A percentile compares a stretch with the other conserved stretches of the same genome.
Evolutionary conservation across 2,329 filamentous ascomycete species (phyloP).

Genomic region (Neopestalotiopsis sp.): DNA sequence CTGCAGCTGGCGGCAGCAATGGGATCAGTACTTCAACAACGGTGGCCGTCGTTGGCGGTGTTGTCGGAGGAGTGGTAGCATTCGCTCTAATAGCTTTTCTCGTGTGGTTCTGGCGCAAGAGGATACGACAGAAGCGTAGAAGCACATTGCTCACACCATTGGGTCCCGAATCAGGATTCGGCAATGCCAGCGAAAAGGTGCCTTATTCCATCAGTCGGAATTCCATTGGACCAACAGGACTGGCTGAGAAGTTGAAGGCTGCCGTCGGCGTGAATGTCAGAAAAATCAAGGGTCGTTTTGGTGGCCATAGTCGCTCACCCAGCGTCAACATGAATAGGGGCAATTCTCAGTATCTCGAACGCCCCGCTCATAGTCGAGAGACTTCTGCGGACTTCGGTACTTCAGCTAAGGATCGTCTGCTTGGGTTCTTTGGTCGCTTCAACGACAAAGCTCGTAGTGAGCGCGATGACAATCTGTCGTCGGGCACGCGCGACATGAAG

Average conservation of each 20-base stretch:
- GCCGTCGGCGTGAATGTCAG: conserved; percentile 43
- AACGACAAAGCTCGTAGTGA: conserved; percentile 38
- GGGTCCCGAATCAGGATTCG: conserved; percentile 21
- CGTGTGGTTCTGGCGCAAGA: conserved; percentile 57
- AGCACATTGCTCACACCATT: conserved; percentile 57
- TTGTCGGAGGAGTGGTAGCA: conserved; percentile 55
- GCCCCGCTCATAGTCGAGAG: conserved; percentile 43
- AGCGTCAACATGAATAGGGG: conserved; percentile 58
- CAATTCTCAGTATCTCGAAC: conserved; percentile 56
- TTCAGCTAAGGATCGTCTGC: conserved; percentile 44
- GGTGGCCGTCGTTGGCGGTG: conserved; percentile 55
- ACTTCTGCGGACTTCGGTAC: conserved; percentile 36
- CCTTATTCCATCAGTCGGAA: conserved; percentile 49
- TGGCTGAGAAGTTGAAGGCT: conserved; percentile 47
- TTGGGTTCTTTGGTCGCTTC: conserved; percentile 53
- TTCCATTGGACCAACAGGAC: conserved; percentile 56
- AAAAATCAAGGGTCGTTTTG: conserved; percentile 41
- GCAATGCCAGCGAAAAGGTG: conserved; percentile 36
- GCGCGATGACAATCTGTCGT: conserved; percentile 31
- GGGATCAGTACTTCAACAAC: conserved; percentile 40
- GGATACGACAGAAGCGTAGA: conserved; percentile 46
- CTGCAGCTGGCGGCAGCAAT: conserved; percentile 30
- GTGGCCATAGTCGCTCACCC: conserved; percentile 40
- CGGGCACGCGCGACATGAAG: conserved; percentile 31
- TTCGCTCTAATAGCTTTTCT: conserved; percentile 52